Evolutionary conservation across 192 early-diverging fungal species (phyloP).

Genomic region (Podila verticillata): DNA sequence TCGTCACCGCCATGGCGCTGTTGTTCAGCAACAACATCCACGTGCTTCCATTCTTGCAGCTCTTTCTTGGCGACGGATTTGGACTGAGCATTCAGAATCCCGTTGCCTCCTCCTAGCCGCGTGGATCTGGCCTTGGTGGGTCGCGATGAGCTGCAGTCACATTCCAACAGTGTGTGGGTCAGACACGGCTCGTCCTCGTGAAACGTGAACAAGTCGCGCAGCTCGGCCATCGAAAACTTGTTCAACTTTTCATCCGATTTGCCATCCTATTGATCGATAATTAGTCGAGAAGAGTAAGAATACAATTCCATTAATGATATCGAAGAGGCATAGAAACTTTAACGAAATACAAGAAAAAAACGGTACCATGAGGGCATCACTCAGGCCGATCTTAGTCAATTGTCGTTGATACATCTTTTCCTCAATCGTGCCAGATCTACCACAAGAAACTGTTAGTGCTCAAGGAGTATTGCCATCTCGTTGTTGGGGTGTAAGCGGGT

Average conservation of each 20-base stretch:
- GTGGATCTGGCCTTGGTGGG: background rate
- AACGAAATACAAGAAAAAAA: too few relatives aligned
- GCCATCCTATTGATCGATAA: constrained; percentile 27
- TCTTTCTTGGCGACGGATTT: constrained; percentile 20
- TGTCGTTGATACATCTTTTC: constrained; percentile 74
- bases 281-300: too few relatives aligned
- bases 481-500: background rate
- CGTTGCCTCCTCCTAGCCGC: background rate
- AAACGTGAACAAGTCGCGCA: constrained; percentile 67
- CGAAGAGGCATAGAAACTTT: background rate
- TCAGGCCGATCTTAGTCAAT: constrained; percentile 65
- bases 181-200: constrained; percentile 60
- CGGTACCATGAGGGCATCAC: constrained; percentile 64
- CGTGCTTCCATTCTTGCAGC: constrained; percentile 29
- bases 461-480: background rate
- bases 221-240: constrained; percentile 64
- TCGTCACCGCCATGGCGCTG: background rate
- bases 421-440: constrained; percentile 53
- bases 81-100: constrained; percentile 10
- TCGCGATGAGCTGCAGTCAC: constrained; percentile 39
- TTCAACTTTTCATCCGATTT: constrained; percentile 47
- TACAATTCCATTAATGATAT: background rate
- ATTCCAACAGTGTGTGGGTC: constrained; percentile 65
- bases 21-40: constrained; percentile 9
- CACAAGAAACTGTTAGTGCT: background rate